Conservation (phyloP, 1,139 yeast species). For the Geotrichum australiense region DNA sequence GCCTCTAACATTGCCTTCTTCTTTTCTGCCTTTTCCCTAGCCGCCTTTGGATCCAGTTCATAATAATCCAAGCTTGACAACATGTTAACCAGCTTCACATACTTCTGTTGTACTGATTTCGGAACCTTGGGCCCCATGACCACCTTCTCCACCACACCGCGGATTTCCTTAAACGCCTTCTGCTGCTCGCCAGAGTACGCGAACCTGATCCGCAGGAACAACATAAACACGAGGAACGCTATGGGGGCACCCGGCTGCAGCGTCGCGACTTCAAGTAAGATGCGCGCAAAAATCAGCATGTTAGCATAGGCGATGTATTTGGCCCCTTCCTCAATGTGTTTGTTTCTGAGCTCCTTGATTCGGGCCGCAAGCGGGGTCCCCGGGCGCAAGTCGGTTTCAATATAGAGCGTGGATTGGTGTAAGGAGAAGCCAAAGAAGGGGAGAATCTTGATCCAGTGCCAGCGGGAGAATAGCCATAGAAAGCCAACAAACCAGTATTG, state of each 20-base stretch:
- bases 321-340: conserved; percentile 56
- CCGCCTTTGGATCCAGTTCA: conserved; percentile 21
- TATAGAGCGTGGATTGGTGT: conserved; percentile 62
- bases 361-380: conserved; percentile 40
- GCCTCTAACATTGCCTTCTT: conserved; percentile 7
- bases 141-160: conserved; percentile 54
- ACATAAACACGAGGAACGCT: conserved; percentile 47
- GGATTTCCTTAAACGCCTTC: conserved; percentile 56
- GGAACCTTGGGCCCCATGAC: conserved; percentile 53
- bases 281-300: conserved; percentile 43
- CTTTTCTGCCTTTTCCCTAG: conserved; percentile 14
- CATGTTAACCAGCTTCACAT: conserved; percentile 39
- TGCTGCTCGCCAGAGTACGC: conserved; percentile 67
- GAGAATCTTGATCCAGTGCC: conserved; percentile 47
- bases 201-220: conserved; percentile 67
- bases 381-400: conserved; percentile 56
- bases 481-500: conserved; percentile 52
- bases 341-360: conserved; percentile 43
- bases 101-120: conserved; percentile 45
- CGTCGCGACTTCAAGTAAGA: conserved; percentile 49
- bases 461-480: conserved; percentile 47
- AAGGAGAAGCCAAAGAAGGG: conserved; percentile 61
- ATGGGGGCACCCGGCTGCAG: conserved; percentile 62
- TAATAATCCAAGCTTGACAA: conserved; percentile 37
- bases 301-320: conserved; percentile 63